These are phyloP conservation scores for Aspergillus bombycis DNA, from an alignment of 2,329 filamentous ascomycete genomes.

Conservation along the genomic window DNA sequence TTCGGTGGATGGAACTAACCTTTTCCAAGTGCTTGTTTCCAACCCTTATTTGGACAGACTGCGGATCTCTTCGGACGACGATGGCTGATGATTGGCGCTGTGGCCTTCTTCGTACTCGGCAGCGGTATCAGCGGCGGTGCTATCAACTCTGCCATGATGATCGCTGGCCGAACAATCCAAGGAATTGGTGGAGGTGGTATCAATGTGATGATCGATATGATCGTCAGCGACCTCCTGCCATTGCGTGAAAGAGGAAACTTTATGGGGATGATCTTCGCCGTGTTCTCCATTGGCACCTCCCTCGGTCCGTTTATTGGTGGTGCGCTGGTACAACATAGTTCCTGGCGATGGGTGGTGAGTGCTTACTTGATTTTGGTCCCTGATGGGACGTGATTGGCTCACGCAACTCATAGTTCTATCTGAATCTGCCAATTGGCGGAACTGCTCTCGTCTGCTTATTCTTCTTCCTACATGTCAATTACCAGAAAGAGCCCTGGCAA, in stretches of 20 bases:
- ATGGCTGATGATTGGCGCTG: slow-evolving; percentile 43
- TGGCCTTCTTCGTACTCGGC: slow-evolving; percentile 55
- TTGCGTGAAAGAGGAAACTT: slow-evolving; percentile 38
- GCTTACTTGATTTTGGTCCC: no score
- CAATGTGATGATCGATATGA: slow-evolving; percentile 45
- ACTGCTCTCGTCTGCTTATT: slow-evolving; percentile 27
- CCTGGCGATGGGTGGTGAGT: slow-evolving; percentile 31
- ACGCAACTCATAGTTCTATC: slow-evolving; percentile 24
- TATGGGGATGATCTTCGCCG: slow-evolving; percentile 26
- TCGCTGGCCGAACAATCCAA: slow-evolving; percentile 60
- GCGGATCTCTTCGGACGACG: slow-evolving; percentile 58
- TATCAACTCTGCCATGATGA: slow-evolving; percentile 49
- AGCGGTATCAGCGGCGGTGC: slow-evolving; percentile 58
- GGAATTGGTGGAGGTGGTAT: slow-evolving; percentile 55
- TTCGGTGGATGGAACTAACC: neutral
- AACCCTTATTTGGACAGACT: slow-evolving; percentile 56
- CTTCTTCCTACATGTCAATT: slow-evolving; percentile 27
- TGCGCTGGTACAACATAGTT: slow-evolving; percentile 23
- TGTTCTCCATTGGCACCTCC: slow-evolving; percentile 45
- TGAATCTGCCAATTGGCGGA: slow-evolving; percentile 32
- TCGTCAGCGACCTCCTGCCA: slow-evolving; percentile 52
- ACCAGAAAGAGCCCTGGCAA: neutral
- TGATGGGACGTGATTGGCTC: no score
- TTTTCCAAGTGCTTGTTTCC: slow-evolving; percentile 29
- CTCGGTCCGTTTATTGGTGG: slow-evolving; percentile 50